Conservation (phyloP, 192 early-diverging fungal genomes). For the Linnemannia exigua region DNA sequence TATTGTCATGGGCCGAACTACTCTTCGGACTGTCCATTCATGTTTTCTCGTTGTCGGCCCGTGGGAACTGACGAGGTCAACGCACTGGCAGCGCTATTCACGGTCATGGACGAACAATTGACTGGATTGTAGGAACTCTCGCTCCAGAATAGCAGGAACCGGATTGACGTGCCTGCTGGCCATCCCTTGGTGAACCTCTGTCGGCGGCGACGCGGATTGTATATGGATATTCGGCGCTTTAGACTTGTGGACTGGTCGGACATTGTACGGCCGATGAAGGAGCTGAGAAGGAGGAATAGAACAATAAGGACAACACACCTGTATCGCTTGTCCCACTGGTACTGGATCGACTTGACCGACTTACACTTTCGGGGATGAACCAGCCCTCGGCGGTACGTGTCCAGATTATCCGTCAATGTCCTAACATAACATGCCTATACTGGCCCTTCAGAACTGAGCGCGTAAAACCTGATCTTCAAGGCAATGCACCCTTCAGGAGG, state of each 20-base stretch:
- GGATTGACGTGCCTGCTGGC: neutral
- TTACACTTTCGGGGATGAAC: neutral
- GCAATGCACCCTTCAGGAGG: neutral
- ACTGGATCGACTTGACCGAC: neutral
- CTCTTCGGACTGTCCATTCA: neutral
- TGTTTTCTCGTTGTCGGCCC: neutral
- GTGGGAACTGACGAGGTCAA: neutral
- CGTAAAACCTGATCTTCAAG: neutral
- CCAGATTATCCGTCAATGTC: neutral
- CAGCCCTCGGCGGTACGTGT: neutral
- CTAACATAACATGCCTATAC: neutral
- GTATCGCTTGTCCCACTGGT: neutral
- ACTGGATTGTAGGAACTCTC: neutral
- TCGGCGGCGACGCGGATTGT: neutral
- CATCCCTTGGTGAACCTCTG: neutral
- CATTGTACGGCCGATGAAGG: neutral
- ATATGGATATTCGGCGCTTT: neutral
- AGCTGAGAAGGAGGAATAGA: neutral
- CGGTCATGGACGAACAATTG: neutral
- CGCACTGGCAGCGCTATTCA: neutral
- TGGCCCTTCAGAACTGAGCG: neutral
- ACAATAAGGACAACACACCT: neutral
- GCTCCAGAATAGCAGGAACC: neutral
- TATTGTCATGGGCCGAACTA: neutral
- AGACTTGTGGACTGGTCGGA: neutral